Base-by-base conservation (phyloP, 202 grass and related monocot species). In the Sporobolus alterniflorus region DNA sequence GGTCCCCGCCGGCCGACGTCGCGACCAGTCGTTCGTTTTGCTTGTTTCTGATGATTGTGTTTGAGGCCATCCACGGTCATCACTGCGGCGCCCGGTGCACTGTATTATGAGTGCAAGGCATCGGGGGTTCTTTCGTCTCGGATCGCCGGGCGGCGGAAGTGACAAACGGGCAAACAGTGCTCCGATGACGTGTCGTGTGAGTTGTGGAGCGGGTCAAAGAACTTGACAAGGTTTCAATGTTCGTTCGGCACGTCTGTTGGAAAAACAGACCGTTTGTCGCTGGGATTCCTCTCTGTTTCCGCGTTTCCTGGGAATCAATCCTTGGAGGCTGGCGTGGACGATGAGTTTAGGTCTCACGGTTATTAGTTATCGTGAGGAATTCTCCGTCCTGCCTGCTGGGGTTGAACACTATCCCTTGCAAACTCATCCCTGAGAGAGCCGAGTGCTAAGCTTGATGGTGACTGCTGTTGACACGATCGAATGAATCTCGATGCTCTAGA, bases 31-130 rank as follows among this genome's bases (percentile, higher is more conserved):
- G 43, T 12, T 29, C 29, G 20, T 7, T 4, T 4, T 5, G 8
- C 6, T 55, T 3, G 48, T 51, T 51, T 54, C 18, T 21, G 51
- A 54, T 54, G 20, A 54, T 54, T 52, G 49, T 54, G 20, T n/a
- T 54, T 52, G 49, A 52, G 49, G 49, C 49, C 18, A 7, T 20
- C 17, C 14, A 21, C 48, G 51, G 7, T 21, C 69, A 3, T 12
- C 3, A 24, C 8, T 20, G 14, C 44, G 22, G 74, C 12, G 75
- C 75, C 81, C 69, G 60, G 69, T 54, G 54, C 43, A 5, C 9
- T n/a, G 64, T 80, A 81, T 47, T 63, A 70, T 6, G 70, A 67
- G 64, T 80, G 76, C 81, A 70, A 54, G 76, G 54, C 54, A 44
- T 0, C 11, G 42, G 42, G 28, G 3, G 59, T 22, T 28, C 30